phyloP scores from a whole-genome alignment of 1,139 yeast genomes.

The Meyerozyma smithsonii region DNA sequence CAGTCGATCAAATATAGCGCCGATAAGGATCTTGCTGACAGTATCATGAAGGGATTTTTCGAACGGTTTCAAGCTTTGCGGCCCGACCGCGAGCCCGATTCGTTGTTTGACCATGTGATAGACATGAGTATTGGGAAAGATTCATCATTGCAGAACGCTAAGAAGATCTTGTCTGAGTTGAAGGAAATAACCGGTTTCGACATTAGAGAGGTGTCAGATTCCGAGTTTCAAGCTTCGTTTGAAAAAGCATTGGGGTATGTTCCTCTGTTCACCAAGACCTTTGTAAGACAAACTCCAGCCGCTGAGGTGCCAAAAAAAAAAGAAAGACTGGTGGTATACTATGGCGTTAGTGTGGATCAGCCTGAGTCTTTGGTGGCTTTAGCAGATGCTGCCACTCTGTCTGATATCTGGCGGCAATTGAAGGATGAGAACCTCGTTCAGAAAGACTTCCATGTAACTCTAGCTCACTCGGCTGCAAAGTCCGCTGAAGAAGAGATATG shows the following conservation, averaged over 20 bases:
- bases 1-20: conserved; percentile 65
- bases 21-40: conserved; percentile 43
- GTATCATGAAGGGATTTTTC: conserved; percentile 70
- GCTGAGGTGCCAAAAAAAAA: conserved; percentile 14
- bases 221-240: conserved; percentile 39
- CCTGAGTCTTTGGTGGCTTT: conserved; percentile 4
- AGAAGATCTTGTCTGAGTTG: conserved; percentile 36
- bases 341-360: conserved; percentile 22
- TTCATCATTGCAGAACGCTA: conserved; percentile 53
- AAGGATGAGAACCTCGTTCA: conserved; percentile 41
- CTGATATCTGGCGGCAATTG: conserved; percentile 26
- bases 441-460: conserved; percentile 68
- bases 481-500: conserved; percentile 22
- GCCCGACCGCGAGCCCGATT: conserved; percentile 51
- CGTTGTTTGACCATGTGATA: conserved; percentile 59
- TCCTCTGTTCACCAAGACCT: conserved; percentile 45
- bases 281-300: conserved; percentile 15
- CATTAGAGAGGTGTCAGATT: conserved; percentile 23
- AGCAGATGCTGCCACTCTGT: conserved; percentile 9
- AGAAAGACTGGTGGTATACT: conserved; percentile 18
- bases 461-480: conserved; percentile 49
- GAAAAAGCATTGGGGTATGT: conserved; percentile 44
- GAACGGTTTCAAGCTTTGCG: conserved; percentile 62
- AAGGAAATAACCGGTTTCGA: conserved; percentile 46
- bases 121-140: conserved; percentile 42